Evolutionary conservation across 164 flowering plant species (phyloP).

Genomic region (Vitis riparia): DNA sequence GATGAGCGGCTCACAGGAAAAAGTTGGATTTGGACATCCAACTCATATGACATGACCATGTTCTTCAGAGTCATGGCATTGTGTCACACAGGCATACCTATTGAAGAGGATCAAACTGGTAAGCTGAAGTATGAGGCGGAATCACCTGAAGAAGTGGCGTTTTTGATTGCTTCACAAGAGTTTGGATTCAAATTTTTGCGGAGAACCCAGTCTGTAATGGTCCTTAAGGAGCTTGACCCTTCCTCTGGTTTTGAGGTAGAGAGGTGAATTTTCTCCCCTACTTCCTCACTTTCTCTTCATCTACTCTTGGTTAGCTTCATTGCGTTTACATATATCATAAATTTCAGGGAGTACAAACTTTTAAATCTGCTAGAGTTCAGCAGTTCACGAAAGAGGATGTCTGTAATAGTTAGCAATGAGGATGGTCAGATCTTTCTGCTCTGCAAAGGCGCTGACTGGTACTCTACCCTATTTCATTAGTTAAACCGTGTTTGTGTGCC

Average conservation of each 20-base stretch:
- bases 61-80: constrained; percentile 45
- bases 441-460: constrained; percentile 85
- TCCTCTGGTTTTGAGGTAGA: constrained; percentile 31
- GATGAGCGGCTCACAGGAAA: constrained; percentile 33
- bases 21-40: constrained; percentile 28
- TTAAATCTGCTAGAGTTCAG: constrained; percentile 60
- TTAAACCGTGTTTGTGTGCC: too few relatives aligned
- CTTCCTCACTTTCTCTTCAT: background rate
- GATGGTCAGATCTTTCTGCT: constrained; percentile 54
- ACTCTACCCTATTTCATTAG: background rate
- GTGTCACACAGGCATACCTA: constrained; percentile 52
- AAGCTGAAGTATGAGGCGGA: constrained; percentile 42
- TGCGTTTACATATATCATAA: too few relatives aligned
- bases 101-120: constrained; percentile 21
- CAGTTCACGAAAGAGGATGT: constrained; percentile 68
- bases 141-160: constrained; percentile 51
- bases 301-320: too few relatives aligned
- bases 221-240: constrained; percentile 43
- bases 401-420: constrained; percentile 62
- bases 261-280: constrained; percentile 28
- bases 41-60: constrained; percentile 21
- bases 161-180: constrained; percentile 43
- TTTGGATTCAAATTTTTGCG: constrained; percentile 41
- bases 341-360: constrained; percentile 55
- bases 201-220: constrained; percentile 44